phyloP scores from a whole-genome alignment of 495 filamentous ascomycete genomes.

The Xylaria castorea region DNA sequence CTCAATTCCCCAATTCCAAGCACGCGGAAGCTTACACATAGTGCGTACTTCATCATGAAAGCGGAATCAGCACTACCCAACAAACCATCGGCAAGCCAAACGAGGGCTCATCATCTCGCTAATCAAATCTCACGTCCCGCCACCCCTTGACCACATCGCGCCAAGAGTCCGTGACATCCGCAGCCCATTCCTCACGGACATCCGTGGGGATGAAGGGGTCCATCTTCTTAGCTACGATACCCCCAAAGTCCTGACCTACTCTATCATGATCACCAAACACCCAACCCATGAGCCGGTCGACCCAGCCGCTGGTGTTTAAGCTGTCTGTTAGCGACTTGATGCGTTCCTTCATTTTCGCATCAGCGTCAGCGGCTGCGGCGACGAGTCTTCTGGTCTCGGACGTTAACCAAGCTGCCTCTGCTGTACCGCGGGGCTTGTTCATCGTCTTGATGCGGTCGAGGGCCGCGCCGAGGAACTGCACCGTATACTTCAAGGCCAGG shows the following conservation, averaged over 20 bases:
- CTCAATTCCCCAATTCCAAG: not conserved
- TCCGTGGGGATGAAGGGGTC: constrained; percentile 19
- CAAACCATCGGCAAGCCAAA: not conserved
- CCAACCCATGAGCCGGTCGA: constrained; percentile 41
- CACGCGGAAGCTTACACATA: not conserved
- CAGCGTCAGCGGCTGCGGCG: constrained; percentile 34
- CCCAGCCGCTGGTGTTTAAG: constrained; percentile 48
- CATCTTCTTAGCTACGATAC: not conserved
- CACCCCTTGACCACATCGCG: constrained; percentile 36
- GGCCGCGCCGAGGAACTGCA: constrained; percentile 40
- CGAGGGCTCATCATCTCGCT: not conserved
- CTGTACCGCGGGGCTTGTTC: constrained; percentile 46
- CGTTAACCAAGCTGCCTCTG: constrained; percentile 44
- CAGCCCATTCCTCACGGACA: constrained; percentile 32
- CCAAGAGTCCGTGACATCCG: constrained; percentile 33
- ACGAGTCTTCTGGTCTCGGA: constrained; percentile 48
- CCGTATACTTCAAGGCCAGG: constrained; percentile 42
- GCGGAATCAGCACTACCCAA: not conserved
- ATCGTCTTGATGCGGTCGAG: constrained; percentile 47
- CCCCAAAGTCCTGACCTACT: constrained; percentile 26
- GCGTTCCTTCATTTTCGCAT: constrained; percentile 41
- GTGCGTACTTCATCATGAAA: not conserved
- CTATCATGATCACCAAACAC: constrained; percentile 28
- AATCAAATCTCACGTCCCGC: constrained; percentile 24
- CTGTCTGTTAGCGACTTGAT: constrained; percentile 42